Evolutionary conservation across 1,284 basidiomycete genomes (phyloP).

Genomic region (Naganishia sp.): DNA sequence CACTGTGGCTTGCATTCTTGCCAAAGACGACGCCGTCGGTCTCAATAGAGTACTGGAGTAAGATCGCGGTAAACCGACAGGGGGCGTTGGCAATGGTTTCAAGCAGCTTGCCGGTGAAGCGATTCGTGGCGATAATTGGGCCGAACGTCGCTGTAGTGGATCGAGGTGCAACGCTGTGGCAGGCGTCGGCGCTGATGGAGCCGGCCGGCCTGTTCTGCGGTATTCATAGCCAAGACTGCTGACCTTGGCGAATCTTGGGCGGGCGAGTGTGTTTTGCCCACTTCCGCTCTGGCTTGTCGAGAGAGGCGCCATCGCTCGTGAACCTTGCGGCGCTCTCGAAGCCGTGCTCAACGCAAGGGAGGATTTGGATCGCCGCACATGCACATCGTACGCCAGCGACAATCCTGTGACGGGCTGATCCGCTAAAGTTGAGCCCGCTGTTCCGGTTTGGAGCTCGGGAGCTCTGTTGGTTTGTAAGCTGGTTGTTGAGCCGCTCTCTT

Average conservation of each 20-base stretch:
- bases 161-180: neutral
- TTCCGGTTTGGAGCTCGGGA: too few species aligned
- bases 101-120: too few species aligned
- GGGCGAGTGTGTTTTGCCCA: neutral
- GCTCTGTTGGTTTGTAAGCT: too few species aligned
- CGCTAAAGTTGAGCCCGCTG: neutral
- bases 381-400: conserved; percentile 18
- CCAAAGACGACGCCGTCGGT: conserved; percentile 23
- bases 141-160: neutral
- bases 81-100: conserved; percentile 2
- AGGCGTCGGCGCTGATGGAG: neutral
- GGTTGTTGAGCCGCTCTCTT: too few species aligned
- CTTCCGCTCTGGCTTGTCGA: neutral
- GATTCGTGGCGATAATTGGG: too few species aligned
- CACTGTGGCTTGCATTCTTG: conserved; percentile 26
- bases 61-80: neutral
- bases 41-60: conserved; percentile 16
- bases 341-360: neutral
- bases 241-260: neutral
- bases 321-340: neutral
- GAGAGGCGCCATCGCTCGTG: neutral
- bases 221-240: neutral
- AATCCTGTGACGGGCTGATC: neutral
- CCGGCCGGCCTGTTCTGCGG: neutral
- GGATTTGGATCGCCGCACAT: conserved; percentile 17